phyloP scores from a whole-genome alignment of 495 filamentous ascomycete species.

The Trichoderma reesei region DNA sequence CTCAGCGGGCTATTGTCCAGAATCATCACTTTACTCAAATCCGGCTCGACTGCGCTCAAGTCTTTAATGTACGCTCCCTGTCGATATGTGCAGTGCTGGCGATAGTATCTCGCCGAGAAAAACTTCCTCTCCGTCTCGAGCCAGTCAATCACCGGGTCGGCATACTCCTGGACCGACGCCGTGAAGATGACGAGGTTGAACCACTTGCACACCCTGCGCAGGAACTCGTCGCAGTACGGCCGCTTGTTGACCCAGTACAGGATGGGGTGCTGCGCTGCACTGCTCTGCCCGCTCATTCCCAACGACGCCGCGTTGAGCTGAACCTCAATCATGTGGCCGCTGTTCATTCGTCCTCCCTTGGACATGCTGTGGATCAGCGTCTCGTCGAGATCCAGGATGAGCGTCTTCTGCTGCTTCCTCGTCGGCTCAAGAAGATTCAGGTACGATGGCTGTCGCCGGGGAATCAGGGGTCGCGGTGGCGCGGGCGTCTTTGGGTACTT shows the following conservation, averaged over 20 bases:
- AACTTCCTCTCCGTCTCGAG: slow-evolving; percentile 93
- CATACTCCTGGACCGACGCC: slow-evolving; percentile 95
- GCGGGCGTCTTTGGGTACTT: slow-evolving; percentile 83
- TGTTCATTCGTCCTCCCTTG: slow-evolving; percentile 90
- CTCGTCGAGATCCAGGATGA: slow-evolving; percentile 93
- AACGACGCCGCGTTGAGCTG: slow-evolving; percentile 62
- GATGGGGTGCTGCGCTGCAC: slow-evolving; percentile 84
- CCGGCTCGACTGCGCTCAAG: slow-evolving; percentile 87
- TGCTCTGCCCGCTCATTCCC: slow-evolving; percentile 51
- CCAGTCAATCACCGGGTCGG: slow-evolving; percentile 98
- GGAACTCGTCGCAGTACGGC: slow-evolving; percentile 92
- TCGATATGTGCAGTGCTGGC: slow-evolving; percentile 91
- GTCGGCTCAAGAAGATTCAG: slow-evolving; percentile 39
- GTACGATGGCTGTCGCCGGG: slow-evolving; percentile 76
- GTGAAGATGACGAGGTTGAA: slow-evolving; percentile 98
- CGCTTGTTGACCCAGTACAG: slow-evolving; percentile 98
- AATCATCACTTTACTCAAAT: slow-evolving; percentile 95
- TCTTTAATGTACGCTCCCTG: slow-evolving; percentile 98
- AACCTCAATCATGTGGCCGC: slow-evolving; percentile 98
- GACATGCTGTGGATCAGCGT: slow-evolving; percentile 96
- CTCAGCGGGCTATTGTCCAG: slow-evolving; percentile 96
- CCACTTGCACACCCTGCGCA: slow-evolving; percentile 91
- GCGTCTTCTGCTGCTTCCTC: slow-evolving; percentile 64
- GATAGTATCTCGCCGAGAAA: slow-evolving; percentile 83
- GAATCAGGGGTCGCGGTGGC: slow-evolving; percentile 82